Base-by-base conservation (phyloP, 2,329 filamentous ascomycete species). In the Leptographium flavum region DNA sequence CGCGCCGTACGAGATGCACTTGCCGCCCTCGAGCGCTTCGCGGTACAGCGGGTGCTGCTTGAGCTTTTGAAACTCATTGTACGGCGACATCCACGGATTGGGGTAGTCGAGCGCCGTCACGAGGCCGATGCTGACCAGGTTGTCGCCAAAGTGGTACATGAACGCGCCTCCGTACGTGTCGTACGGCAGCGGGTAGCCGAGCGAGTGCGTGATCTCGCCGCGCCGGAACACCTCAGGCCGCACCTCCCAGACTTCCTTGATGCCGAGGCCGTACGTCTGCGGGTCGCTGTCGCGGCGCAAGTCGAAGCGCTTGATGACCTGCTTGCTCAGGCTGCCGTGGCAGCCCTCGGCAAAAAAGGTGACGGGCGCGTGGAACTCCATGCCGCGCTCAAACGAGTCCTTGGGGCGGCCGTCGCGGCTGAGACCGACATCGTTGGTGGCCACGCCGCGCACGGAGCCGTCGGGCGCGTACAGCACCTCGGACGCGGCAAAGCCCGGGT, bases 61-160 rank as follows among this genome's bases (percentile, higher is more conserved):
- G 71, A 98, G 81, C 70, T 94, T 94, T 63, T 98, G 92, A 63
- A 98, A 98, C 61, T 98, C 92, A 47, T 80, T 77, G 60, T 96
- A 98, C 0, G 92, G 92, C 4, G 88, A 92, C 45, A 96, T 66
- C 87, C 90, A 98, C 0, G 92, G 92, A 64, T 98, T 98, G 36
- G 85, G 73, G 62, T 98, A 98, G 68, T 98, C 92, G 45, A 98
- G 73, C 22, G 88, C 88, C 32, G 93, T 84, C 11, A 98, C 92
- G 17, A 96, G 71, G 22, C 92, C 92, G 46, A 98, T 72, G 53
- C 81, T 87, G 49, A 98, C 90, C 56, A 96, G 75, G 63, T 96
- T 98, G 56, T 98, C 90, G 32, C 88, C 92, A 63, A 96, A 98
- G 63, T 98, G 92, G 59, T 98, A 98, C 85, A 98, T 88, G 81